Conservation (phyloP, 768 basidiomycete species). For the Dioszegia aurantiaca region DNA sequence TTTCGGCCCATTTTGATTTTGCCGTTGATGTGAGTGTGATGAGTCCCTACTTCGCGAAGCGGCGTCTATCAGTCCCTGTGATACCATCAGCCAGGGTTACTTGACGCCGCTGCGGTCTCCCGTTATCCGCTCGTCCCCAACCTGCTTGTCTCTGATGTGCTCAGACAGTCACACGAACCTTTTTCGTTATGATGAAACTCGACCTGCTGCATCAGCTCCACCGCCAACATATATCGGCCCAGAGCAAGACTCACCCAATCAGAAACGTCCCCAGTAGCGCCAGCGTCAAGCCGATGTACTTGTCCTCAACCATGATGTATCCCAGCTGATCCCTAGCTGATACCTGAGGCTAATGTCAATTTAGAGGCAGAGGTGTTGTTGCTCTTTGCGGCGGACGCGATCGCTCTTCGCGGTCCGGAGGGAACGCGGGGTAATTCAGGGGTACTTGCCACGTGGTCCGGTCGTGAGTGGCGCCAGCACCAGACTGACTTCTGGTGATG, state of each 20-base stretch:
- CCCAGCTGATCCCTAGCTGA: neutral
- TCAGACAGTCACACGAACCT: constrained; percentile 61
- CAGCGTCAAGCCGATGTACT: constrained; percentile 87
- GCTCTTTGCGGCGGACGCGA: neutral
- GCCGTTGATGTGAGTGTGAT: constrained; percentile 43
- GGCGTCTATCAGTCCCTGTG: constrained; percentile 78
- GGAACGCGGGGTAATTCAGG: too few relatives aligned
- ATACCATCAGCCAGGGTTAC: too few relatives aligned
- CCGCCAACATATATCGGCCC: neutral
- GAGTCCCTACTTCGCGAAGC: constrained; percentile 60
- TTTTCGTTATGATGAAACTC: constrained; percentile 98
- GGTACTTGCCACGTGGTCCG: too few relatives aligned
- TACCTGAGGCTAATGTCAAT: neutral
- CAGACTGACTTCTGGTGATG: too few relatives aligned
- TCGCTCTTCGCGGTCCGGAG: too few relatives aligned
- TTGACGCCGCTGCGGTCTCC: too few relatives aligned
- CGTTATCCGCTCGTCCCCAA: too few relatives aligned
- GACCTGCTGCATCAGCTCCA: constrained; percentile 55
- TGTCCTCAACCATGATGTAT: constrained; percentile 68
- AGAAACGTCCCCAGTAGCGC: constrained; percentile 79
- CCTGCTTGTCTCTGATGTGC: too few relatives aligned
- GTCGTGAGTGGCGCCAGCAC: too few relatives aligned
- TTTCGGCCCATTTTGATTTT: constrained; percentile 13
- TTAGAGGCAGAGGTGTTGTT: neutral
- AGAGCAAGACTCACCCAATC: constrained; percentile 59